Evolutionary conservation across 768 basidiomycete genomes (phyloP).

Genomic region (Hypsizygus marmoreus): DNA sequence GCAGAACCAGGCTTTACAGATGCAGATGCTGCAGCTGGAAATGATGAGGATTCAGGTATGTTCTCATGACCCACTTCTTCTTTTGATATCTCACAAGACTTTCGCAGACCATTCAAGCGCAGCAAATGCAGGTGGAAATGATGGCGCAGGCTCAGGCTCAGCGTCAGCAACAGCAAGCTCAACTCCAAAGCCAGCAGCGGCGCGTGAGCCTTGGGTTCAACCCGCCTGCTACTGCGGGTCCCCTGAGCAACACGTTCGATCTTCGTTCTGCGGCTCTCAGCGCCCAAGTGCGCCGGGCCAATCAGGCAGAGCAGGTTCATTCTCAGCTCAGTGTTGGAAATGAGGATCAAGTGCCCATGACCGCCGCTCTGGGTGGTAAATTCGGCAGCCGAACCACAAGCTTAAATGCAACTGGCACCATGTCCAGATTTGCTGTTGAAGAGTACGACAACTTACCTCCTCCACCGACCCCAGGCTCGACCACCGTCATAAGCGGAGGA

Average conservation of each 20-base stretch:
- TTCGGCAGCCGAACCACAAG: conserved; percentile 68
- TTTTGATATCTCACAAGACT: conserved; percentile 6
- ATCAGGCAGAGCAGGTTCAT: conserved; percentile 67
- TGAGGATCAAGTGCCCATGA: conserved; percentile 77
- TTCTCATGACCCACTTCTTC: conserved; percentile 9
- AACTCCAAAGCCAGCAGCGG: conserved; percentile 44
- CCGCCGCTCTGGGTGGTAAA: conserved; percentile 74
- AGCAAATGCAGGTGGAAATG: conserved; percentile 76
- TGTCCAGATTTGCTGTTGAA: conserved; percentile 35
- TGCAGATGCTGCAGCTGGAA: conserved; percentile 87
- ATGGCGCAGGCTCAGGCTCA: conserved; percentile 61
- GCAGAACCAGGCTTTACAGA: conserved; percentile 68
- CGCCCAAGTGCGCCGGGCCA: conserved; percentile 66
- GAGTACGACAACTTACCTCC: conserved; percentile 46
- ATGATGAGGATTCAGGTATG: conserved; percentile 78
- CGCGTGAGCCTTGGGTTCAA: conserved; percentile 50
- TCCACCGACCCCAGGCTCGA: conserved; percentile 60
- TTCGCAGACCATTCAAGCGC: conserved; percentile 63
- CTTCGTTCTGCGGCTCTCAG: conserved; percentile 54
- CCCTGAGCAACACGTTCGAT: conserved; percentile 65
- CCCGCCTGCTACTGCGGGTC: conserved; percentile 75
- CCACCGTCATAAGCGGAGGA: conserved; percentile 73
- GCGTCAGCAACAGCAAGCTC: conserved; percentile 45
- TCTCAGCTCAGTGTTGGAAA: conserved; percentile 54
- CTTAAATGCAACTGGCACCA: conserved; percentile 35